Conservation (phyloP, 805 yeast species). For the Metschnikowia peoriensis region DNA sequence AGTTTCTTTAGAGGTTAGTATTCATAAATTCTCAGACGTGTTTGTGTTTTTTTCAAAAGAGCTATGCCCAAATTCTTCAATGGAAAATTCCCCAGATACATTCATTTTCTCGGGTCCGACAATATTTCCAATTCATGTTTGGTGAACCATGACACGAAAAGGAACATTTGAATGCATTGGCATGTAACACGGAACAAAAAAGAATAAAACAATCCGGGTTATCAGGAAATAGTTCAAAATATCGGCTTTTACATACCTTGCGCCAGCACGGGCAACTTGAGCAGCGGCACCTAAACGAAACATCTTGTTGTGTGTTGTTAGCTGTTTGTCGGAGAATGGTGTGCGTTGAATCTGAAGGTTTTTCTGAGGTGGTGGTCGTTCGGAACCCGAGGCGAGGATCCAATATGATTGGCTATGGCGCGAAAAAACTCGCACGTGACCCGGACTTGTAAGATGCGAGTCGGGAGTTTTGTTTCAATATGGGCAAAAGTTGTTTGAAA, state of each 20-base stretch:
- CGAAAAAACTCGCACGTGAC: constrained; percentile 14
- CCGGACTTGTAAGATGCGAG: neutral
- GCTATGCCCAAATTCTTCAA: too few relatives aligned
- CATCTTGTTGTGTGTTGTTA: constrained; percentile 33
- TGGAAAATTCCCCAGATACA: too few relatives aligned
- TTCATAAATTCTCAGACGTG: too few relatives aligned
- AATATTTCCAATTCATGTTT: neutral
- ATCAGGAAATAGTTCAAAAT: neutral
- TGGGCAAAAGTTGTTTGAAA: too few relatives aligned
- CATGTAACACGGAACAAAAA: neutral
- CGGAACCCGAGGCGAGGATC: constrained; percentile 20
- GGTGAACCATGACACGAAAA: neutral
- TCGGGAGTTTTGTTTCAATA: neutral
- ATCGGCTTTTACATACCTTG: constrained; percentile 43
- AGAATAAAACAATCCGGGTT: neutral
- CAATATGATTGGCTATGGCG: constrained; percentile 17
- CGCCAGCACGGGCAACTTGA: constrained; percentile 51
- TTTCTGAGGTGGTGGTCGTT: constrained; percentile 20
- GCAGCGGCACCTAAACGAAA: constrained; percentile 54
- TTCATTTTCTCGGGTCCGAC: neutral
- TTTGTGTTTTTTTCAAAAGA: too few relatives aligned
- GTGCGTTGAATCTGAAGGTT: constrained; percentile 10
- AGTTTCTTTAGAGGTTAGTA: constrained; percentile 61
- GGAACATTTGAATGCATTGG: neutral
- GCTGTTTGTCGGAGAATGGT: constrained; percentile 1